These are phyloP conservation scores for Xylaria bambusicola DNA, from an alignment of 495 filamentous ascomycete genomes.

Conservation along the genomic window DNA sequence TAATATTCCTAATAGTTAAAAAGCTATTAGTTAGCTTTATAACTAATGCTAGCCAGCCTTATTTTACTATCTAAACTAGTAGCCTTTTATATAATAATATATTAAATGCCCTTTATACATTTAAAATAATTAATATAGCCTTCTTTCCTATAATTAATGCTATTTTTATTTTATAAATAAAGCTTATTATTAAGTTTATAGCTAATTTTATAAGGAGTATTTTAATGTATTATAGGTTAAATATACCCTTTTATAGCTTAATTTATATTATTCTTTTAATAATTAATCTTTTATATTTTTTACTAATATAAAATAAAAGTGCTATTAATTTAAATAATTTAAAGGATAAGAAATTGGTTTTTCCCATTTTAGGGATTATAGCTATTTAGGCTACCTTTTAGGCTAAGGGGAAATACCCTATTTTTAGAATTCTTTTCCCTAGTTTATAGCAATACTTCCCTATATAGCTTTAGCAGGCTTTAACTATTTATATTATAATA, in stretches of 20 bases:
- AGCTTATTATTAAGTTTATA: neutral
- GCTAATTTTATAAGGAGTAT: neutral
- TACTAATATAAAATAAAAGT: neutral
- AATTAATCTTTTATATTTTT: constrained; percentile 7
- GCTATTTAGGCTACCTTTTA: neutral
- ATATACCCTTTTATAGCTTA: neutral
- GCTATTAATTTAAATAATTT: neutral
- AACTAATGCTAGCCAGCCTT: no score
- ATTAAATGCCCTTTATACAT: constrained; percentile 4
- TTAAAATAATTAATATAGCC: constrained; percentile 4
- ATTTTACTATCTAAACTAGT: no score
- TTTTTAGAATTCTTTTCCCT: neutral
- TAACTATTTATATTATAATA: neutral
- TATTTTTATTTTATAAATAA: constrained; percentile 4
- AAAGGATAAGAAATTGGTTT: constrained; percentile 3
- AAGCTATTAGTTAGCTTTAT: no score
- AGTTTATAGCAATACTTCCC: neutral
- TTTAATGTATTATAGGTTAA: constrained; percentile 2
- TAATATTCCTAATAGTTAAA: neutral
- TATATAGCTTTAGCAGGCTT: constrained; percentile 1
- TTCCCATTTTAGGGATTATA: constrained; percentile 1
- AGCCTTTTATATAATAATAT: neutral
- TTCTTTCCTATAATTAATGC: neutral
- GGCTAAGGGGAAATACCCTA: neutral
- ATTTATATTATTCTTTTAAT: constrained; percentile 6